Percentiles rank a stretch among this genome's conserved stretches.
Evolutionary conservation across 1,284 basidiomycete species (phyloP).

Genomic region (Schizophyllum commune): DNA sequence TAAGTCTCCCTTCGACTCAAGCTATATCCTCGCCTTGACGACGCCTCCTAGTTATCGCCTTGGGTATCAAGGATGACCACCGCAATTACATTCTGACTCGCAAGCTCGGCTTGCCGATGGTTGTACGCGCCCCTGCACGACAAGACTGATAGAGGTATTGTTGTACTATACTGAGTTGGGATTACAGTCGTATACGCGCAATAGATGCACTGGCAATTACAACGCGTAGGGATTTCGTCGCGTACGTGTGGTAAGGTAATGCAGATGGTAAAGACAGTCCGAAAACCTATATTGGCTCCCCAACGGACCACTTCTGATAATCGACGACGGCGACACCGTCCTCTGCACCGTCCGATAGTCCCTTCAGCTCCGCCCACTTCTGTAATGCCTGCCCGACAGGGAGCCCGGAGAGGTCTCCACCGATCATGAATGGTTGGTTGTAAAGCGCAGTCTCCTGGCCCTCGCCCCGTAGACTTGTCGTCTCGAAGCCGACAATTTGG

Average conservation of each 20-base stretch:
- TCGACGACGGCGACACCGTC: constrained; percentile 51
- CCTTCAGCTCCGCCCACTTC: constrained; percentile 53
- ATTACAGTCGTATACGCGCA: too few species aligned
- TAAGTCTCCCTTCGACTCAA: constrained; percentile 30
- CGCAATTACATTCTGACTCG: constrained; percentile 36
- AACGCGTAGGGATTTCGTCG: too few species aligned
- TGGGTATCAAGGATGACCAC: constrained; percentile 54
- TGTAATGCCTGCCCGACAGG: constrained; percentile 58
- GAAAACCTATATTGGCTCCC: constrained; percentile 26
- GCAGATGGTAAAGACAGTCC: too few species aligned
- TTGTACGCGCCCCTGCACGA: not conserved
- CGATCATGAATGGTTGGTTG: constrained; percentile 77
- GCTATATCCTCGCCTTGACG: too few species aligned
- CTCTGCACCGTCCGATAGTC: constrained; percentile 29
- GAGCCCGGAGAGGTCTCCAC: constrained; percentile 41
- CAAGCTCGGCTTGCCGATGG: constrained; percentile 33
- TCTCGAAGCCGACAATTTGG: constrained; percentile 84
- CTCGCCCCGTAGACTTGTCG: constrained; percentile 44
- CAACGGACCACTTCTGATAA: constrained; percentile 63
- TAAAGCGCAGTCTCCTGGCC: constrained; percentile 63
- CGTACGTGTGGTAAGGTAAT: too few species aligned
- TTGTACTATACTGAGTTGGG: too few species aligned
- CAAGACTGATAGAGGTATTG: constrained; percentile 1
- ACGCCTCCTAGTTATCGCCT: constrained; percentile 28
- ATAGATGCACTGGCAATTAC: too few species aligned